These are phyloP conservation scores for Botryotinia globosa DNA, from an alignment of 2,329 filamentous ascomycete genomes.

Conservation along the genomic window DNA sequence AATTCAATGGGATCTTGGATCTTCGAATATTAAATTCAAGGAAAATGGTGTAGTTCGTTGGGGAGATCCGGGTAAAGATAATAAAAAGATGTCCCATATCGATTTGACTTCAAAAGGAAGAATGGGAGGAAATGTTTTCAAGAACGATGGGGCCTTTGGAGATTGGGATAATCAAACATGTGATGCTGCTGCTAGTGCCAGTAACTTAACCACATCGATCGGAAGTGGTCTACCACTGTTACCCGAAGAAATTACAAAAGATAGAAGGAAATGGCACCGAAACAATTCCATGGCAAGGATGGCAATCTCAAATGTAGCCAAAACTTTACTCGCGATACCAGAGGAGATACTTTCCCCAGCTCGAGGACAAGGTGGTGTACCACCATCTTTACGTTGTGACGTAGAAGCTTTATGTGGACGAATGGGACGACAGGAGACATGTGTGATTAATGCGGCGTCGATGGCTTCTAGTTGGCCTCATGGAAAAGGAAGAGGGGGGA, in stretches of 20 bases:
- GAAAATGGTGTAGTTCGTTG: slow-evolving; percentile 49
- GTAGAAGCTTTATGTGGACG: slow-evolving; percentile 43
- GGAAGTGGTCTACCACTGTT: not conserved
- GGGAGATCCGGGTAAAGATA: slow-evolving; percentile 56
- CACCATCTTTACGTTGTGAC: slow-evolving; percentile 45
- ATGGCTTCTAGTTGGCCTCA: slow-evolving; percentile 67
- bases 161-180: slow-evolving; percentile 3
- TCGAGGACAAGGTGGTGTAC: slow-evolving; percentile 44
- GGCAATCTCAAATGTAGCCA: slow-evolving; percentile 21
- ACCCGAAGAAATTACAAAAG: not conserved
- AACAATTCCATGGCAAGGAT: slow-evolving; percentile 11
- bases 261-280: not conserved
- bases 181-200: not conserved
- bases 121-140: slow-evolving; percentile 41
- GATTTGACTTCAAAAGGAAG: slow-evolving; percentile 51
- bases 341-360: slow-evolving; percentile 25
- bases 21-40: slow-evolving; percentile 43
- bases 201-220: not conserved
- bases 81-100: slow-evolving; percentile 60
- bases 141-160: slow-evolving; percentile 45
- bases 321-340: slow-evolving; percentile 23
- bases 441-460: slow-evolving; percentile 76
- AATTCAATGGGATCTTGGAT: slow-evolving; percentile 56
- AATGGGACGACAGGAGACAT: slow-evolving; percentile 57
- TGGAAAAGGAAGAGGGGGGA: slow-evolving; percentile 49